Evolutionary conservation across 2,329 filamentous ascomycete genomes (phyloP), one percentile per base, ranked within the genome.

Genomic region (Drechslerella dactyloides): DNA sequence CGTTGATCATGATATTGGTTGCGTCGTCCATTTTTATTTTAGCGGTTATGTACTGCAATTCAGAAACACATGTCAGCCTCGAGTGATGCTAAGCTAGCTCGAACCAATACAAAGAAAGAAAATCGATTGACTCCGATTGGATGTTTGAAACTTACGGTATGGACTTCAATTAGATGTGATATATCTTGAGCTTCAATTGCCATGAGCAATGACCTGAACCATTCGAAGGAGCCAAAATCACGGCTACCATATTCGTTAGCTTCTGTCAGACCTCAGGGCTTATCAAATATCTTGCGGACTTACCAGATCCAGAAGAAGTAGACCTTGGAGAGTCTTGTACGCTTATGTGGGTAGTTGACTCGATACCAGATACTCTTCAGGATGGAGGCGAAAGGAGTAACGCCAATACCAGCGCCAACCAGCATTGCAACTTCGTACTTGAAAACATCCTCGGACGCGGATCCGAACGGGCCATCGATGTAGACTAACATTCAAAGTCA

Each of bases 361-460:
- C 90, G 87, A 82, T 94, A 96, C 91, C 91, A 96, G 81, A 96
- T 93, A 59, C 89, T 92, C 83, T 96, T 96, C 78, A 93, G 84
- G 76, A 93, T 93, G 0, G 89, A 91, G 11, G 90, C 90, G 81
- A 92, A 93, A 0, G 90, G 90, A n/a, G 90, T 93, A 11, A 93
- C 90, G 75, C 90, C 90, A 74, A 93, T 93, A 79, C 90, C 90
- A 0, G 90, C 90, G 70, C 90, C 90, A 69, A 90, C 88, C n/a
- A 93, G 85, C 24, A 93, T 83, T 4, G 90, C 86, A 42, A 91
- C 84, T 80, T 93, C 90, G 79, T 91, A 93, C 80, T 93, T 94
- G 84, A 94, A 94, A 51, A 96, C 90, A 76, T 94, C 90, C 78
- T 94, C 90, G 0, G 91, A 93, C 0, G 90, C 90, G 17, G 89